Evolutionary conservation across 169 alveolate species (phyloP).

Genomic region (Perkinsus olseni): DNA sequence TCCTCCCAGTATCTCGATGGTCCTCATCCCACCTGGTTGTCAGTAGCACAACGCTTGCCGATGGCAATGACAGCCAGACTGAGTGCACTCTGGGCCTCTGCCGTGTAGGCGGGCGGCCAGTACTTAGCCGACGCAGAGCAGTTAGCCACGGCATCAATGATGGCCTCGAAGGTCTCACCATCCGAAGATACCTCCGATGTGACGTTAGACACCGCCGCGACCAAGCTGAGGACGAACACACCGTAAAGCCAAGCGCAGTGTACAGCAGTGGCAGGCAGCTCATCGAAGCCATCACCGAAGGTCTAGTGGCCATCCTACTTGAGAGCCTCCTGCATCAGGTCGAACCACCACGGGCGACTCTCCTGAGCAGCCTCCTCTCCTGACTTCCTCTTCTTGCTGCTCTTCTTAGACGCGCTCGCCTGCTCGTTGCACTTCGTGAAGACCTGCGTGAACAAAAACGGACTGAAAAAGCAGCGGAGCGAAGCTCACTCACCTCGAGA

Average conservation of each 20-base stretch:
- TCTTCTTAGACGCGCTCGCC: neutral
- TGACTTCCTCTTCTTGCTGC: neutral
- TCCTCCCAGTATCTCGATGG: too few species aligned
- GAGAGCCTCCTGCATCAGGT: neutral
- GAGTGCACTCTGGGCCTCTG: neutral
- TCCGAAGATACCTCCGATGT: neutral
- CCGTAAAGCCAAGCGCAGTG: too few species aligned
- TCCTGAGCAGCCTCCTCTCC: neutral
- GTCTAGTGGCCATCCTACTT: neutral
- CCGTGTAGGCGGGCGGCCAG: neutral
- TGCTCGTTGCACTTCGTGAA: neutral
- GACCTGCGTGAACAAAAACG: neutral
- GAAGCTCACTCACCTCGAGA: neutral
- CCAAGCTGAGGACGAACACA: neutral
- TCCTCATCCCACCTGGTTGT: neutral
- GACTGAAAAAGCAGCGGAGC: neutral
- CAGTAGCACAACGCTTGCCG: neutral
- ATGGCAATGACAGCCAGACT: neutral
- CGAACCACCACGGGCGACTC: neutral
- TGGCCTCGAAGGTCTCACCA: neutral
- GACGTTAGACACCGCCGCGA: neutral
- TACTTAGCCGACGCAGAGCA: neutral
- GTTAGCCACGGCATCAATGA: neutral
- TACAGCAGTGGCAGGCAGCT: too few species aligned
- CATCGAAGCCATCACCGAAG: neutral